A percentile compares a stretch with the other conserved stretches of the same genome.
phyloP scores from a whole-genome alignment of 345 rosid species.

The Gossypium herbaceum region DNA sequence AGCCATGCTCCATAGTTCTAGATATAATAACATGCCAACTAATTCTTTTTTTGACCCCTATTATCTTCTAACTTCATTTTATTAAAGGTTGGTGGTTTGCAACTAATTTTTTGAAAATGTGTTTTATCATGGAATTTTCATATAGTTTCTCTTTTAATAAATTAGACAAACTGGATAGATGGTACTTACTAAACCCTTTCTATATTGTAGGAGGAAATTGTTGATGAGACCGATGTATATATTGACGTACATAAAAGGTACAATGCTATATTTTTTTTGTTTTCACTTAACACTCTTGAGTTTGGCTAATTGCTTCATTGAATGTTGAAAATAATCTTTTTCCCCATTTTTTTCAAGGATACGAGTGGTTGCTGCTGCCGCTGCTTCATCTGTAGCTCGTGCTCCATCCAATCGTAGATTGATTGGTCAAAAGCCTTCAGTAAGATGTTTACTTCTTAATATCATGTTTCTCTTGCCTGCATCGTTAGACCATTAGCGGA shows the following conservation, averaged over 20 bases:
- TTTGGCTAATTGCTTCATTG: neutral
- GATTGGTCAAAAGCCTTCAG: constrained; percentile 32
- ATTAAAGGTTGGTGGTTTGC: neutral
- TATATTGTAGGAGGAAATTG: constrained; percentile 63
- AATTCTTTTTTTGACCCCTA: neutral
- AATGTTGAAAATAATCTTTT: neutral
- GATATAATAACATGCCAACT: neutral
- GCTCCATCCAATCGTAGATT: constrained; percentile 42
- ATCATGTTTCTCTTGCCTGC: neutral
- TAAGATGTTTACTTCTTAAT: constrained; percentile 22
- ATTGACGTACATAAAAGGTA: constrained; percentile 82
- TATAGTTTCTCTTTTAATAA: neutral
- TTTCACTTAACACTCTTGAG: neutral
- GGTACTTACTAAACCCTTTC: constrained; percentile 21
- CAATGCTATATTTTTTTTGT: neutral
- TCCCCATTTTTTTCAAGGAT: constrained; percentile 32
- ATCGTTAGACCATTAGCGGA: constrained; percentile 4
- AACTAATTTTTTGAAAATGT: neutral
- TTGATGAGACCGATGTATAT: constrained; percentile 75
- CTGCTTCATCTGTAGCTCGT: constrained; percentile 49
- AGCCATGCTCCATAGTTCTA: neutral
- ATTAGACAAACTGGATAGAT: neutral
- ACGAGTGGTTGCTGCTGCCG: constrained; percentile 70
- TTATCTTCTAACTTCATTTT: constrained; percentile 1
- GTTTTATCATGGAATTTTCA: neutral